These are phyloP conservation scores for Amanita subjunquillea DNA, from an alignment of 768 basidiomycete genomes.

Conservation along the genomic window DNA sequence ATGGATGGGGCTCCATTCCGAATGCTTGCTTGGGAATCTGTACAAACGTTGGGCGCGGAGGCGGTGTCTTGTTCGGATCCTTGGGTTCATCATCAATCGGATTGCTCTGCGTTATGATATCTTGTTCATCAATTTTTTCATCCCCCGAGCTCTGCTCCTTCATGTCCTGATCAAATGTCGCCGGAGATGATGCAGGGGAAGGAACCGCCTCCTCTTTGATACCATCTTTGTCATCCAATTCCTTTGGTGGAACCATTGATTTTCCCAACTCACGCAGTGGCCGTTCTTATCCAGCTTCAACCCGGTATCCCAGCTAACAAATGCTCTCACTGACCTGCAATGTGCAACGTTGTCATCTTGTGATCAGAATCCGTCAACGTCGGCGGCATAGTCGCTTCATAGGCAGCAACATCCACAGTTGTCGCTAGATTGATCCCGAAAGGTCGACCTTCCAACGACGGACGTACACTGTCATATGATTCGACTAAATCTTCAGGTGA, in stretches of 20 bases:
- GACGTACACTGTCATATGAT: conserved; percentile 2
- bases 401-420: conserved; percentile 20
- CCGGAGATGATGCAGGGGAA: neutral
- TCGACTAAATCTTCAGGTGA: neutral
- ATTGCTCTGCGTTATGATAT: neutral
- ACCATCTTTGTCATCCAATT: neutral
- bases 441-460: conserved; percentile 17
- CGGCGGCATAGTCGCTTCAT: conserved; percentile 16
- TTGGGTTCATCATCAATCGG: neutral
- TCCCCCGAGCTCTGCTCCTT: neutral
- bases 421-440: conserved; percentile 14
- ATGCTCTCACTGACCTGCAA: neutral
- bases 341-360: neutral
- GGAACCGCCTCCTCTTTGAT: neutral
- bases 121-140: neutral
- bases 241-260: neutral
- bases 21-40: conserved; percentile 23
- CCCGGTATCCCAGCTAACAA: too few species aligned
- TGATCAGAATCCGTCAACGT: neutral
- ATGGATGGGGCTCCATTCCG: conserved; percentile 15
- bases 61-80: neutral
- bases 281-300: neutral
- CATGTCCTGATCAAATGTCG: neutral
- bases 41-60: conserved; percentile 26
- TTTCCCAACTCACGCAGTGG: neutral